A percentile compares a stretch with the other conserved stretches of the same genome.
phyloP scores from a whole-genome alignment of 169 alveolate genomes.

The Plasmodium coatneyi region DNA sequence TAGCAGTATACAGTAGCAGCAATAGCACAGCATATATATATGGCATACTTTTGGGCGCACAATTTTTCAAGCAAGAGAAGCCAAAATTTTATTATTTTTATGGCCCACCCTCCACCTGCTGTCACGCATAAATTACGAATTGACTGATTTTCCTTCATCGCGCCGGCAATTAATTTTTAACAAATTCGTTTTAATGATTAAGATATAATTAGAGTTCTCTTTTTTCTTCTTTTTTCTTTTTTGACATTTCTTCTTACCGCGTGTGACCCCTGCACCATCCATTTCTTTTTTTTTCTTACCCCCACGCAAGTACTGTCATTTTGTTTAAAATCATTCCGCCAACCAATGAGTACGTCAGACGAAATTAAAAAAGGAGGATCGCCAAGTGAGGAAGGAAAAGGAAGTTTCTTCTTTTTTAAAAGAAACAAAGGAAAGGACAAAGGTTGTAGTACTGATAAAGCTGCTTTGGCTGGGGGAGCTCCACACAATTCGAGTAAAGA shows the following conservation, averaged over 20 bases:
- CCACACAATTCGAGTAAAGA: not conserved
- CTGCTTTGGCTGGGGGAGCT: not conserved
- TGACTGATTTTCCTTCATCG: not conserved
- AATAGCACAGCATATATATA: no score
- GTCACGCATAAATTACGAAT: not conserved
- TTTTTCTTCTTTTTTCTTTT: not conserved
- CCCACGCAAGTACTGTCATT: not conserved
- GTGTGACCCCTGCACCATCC: not conserved
- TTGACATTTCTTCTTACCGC: not conserved
- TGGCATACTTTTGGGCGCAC: not conserved
- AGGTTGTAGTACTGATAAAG: not conserved
- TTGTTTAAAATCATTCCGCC: not conserved
- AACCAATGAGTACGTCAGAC: not conserved
- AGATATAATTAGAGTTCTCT: not conserved
- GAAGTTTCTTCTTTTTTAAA: not conserved
- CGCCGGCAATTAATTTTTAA: not conserved
- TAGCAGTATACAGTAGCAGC: not conserved
- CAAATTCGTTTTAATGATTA: not conserved
- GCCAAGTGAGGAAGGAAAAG: slow-evolving; percentile 2
- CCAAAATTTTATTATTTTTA: not conserved
- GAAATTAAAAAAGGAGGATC: not conserved
- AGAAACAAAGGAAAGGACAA: not conserved
- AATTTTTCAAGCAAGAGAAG: not conserved
- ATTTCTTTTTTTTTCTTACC: not conserved
- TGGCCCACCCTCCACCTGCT: not conserved